A percentile compares a stretch with the other conserved stretches of the same genome.
Evolutionary conservation across 2,329 filamentous ascomycete genomes (phyloP).

Genomic region (Raffaelea ambrosiae): DNA sequence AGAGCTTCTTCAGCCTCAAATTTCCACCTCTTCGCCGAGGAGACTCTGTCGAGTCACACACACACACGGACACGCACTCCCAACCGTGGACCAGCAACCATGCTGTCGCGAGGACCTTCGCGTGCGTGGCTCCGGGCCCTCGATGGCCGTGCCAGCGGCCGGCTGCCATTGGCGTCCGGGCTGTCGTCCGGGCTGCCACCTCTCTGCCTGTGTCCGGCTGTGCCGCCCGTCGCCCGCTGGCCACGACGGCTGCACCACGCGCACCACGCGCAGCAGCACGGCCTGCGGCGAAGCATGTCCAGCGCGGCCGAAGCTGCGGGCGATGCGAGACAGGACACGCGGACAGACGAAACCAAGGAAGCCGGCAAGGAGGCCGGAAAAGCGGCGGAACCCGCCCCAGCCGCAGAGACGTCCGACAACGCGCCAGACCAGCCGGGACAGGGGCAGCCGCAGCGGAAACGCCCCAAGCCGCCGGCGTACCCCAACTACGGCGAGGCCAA

Average conservation of each 20-base stretch:
- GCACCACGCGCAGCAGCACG: no score
- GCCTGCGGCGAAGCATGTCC: neutral
- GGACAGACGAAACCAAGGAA: neutral
- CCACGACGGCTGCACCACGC: no score
- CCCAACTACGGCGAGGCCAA: neutral
- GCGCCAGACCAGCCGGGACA: no score
- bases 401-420: neutral
- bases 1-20: no score
- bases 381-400: neutral
- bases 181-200: conserved; percentile 2
- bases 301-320: neutral
- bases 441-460: no score
- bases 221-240: neutral
- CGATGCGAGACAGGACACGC: neutral
- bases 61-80: no score
- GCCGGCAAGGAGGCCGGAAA: neutral
- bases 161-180: no score
- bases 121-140: conserved; percentile 8
- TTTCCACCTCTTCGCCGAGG: no score
- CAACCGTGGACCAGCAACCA: no score
- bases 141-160: conserved; percentile 8
- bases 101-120: conserved; percentile 6
- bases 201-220: conserved; percentile 11
- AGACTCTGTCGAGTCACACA: no score
- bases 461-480: no score